A percentile compares a stretch with the other conserved stretches of the same genome.
These are phyloP conservation scores for Cucumis hystrix DNA, from an alignment of 306 rosid genomes.

Conservation along the genomic window DNA sequence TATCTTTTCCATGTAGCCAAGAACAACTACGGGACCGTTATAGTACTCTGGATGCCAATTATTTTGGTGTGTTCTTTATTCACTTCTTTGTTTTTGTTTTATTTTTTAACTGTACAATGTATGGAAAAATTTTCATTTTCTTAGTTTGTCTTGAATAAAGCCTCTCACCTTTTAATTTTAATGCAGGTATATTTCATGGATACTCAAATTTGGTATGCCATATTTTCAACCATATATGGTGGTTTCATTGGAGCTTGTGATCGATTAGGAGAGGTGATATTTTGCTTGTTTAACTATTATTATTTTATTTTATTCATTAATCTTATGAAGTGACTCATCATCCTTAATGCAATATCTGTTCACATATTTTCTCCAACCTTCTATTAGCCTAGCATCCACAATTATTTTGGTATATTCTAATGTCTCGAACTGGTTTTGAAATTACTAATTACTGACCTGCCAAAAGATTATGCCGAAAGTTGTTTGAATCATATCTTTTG, in stretches of 20 bases:
- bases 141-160: not conserved
- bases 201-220: conserved; percentile 91
- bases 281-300: not conserved
- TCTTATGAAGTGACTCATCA: not conserved
- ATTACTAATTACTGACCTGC: not conserved
- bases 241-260: conserved; percentile 92
- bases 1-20: conserved; percentile 39
- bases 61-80: conserved; percentile 45
- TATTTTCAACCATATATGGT: conserved; percentile 70
- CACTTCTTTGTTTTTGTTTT: conserved; percentile 7
- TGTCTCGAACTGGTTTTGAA: not conserved
- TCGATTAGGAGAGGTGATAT: conserved; percentile 87
- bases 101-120: conserved; percentile 3
- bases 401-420: not conserved
- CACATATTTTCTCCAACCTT: not conserved
- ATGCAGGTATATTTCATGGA: conserved; percentile 93
- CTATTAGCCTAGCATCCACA: not conserved
- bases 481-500: not conserved
- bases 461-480: not conserved
- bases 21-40: conserved; percentile 60
- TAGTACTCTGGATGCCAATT: conserved; percentile 74
- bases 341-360: not conserved
- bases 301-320: not conserved
- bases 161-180: conserved; percentile 16
- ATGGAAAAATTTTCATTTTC: not conserved